A percentile compares a stretch with the other conserved stretches of the same genome.
These are phyloP conservation scores for Yarrowia porcina DNA, from an alignment of 805 yeast genomes.

Conservation along the genomic window DNA sequence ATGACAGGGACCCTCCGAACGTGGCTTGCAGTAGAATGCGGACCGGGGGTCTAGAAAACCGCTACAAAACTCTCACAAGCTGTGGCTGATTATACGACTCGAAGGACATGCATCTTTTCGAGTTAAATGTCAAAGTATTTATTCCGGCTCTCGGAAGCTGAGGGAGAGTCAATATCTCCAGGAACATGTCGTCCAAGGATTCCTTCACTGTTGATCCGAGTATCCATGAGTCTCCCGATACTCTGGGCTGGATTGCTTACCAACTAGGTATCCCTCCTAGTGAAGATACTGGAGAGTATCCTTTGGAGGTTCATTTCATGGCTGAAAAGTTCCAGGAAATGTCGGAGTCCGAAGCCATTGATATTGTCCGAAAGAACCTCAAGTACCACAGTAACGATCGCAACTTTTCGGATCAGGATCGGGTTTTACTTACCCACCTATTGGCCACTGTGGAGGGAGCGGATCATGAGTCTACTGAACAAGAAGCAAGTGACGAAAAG, in stretches of 20 bases:
- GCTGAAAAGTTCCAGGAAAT: constrained; percentile 43
- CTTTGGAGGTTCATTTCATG: constrained; percentile 39
- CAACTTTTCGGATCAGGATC: constrained; percentile 44
- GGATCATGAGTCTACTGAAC: neutral
- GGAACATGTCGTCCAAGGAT: constrained; percentile 3
- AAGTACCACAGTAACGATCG: constrained; percentile 49
- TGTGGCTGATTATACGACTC: constrained; percentile 1
- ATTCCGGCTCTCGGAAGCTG: neutral
- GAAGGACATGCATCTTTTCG: neutral
- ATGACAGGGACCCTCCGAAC: no score
- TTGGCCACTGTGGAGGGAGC: neutral
- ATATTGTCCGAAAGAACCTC: constrained; percentile 43
- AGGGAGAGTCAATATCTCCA: neutral
- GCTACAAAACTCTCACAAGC: neutral
- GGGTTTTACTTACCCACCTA: constrained; percentile 27
- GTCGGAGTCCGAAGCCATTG: constrained; percentile 42
- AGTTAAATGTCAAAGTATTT: neutral
- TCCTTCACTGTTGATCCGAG: constrained; percentile 2
- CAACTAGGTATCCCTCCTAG: constrained; percentile 8
- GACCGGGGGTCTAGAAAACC: neutral
- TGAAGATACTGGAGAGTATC: constrained; percentile 19
- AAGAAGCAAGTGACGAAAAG: neutral
- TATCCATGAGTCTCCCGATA: constrained; percentile 13
- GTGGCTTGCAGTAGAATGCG: neutral
- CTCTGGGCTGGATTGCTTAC: constrained; percentile 5